phyloP scores from a whole-genome alignment of 345 rosid genomes.

The Nephelium lappaceum region DNA sequence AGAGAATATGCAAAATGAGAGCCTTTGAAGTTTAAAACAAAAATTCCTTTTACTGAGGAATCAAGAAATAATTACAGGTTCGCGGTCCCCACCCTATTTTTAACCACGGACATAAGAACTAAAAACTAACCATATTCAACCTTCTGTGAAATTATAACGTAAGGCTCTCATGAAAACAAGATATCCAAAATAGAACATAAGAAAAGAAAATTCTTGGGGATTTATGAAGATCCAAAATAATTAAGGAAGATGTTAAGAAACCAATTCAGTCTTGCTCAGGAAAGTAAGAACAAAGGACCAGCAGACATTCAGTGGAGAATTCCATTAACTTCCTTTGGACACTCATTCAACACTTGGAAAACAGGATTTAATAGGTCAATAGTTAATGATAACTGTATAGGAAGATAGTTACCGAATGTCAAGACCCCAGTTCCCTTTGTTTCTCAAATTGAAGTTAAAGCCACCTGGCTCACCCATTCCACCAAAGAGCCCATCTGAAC shows the following conservation, averaged over 20 bases:
- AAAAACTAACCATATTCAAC: neutral
- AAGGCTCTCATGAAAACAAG: neutral
- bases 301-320: neutral
- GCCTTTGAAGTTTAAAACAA: neutral
- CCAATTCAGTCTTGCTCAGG: neutral
- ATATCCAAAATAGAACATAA: neutral
- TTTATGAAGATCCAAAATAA: neutral
- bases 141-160: neutral
- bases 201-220: neutral
- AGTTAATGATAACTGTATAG: neutral
- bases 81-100: neutral
- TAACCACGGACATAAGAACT: neutral
- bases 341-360: neutral
- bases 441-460: constrained; percentile 57
- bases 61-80: neutral
- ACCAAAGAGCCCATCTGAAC: constrained; percentile 70
- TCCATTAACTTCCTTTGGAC: neutral
- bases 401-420: constrained; percentile 63
- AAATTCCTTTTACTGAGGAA: neutral
- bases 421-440: constrained; percentile 55
- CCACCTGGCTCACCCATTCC: constrained; percentile 58
- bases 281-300: neutral
- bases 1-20: neutral
- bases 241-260: neutral
- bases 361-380: neutral